These are phyloP conservation scores for Multifurca ochricompacta DNA, from an alignment of 768 basidiomycete genomes.

Conservation along the genomic window DNA sequence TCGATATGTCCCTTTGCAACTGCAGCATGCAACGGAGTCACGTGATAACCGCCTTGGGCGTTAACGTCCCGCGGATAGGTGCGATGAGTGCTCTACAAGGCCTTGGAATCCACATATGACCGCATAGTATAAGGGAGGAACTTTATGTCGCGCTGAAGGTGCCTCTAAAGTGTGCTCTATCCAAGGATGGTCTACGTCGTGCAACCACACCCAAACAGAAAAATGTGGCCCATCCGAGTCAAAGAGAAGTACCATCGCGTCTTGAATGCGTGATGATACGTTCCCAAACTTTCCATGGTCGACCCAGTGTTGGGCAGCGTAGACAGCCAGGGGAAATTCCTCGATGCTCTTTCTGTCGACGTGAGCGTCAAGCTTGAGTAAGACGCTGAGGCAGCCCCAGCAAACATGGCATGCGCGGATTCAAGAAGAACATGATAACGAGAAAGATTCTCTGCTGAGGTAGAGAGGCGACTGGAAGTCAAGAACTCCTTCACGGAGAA, in stretches of 20 bases:
- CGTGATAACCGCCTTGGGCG: not conserved
- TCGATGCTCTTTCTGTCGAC: not conserved
- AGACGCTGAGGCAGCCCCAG: not conserved
- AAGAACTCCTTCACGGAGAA: conserved; percentile 16
- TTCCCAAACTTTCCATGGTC: not conserved
- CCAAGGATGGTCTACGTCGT: conserved; percentile 2
- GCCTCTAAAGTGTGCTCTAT: not conserved
- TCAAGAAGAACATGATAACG: conserved; percentile 1
- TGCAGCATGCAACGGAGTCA: not conserved
- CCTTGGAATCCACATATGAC: not conserved
- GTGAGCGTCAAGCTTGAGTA: conserved; percentile 2
- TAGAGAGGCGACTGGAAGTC: not conserved
- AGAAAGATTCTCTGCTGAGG: not conserved
- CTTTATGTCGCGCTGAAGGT: not conserved
- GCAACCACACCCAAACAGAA: conserved; percentile 5
- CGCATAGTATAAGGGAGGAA: not conserved
- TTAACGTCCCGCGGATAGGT: not conserved
- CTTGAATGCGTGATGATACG: not conserved
- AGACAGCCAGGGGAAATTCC: not conserved
- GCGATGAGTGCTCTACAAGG: not conserved
- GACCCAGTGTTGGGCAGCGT: conserved; percentile 8
- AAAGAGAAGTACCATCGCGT: not conserved
- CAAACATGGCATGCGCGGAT: not conserved
- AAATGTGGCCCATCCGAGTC: not conserved
- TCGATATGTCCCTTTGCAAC: not conserved